Base-by-base conservation (phyloP, 768 basidiomycete genomes). In the Termitomyces sp. region DNA sequence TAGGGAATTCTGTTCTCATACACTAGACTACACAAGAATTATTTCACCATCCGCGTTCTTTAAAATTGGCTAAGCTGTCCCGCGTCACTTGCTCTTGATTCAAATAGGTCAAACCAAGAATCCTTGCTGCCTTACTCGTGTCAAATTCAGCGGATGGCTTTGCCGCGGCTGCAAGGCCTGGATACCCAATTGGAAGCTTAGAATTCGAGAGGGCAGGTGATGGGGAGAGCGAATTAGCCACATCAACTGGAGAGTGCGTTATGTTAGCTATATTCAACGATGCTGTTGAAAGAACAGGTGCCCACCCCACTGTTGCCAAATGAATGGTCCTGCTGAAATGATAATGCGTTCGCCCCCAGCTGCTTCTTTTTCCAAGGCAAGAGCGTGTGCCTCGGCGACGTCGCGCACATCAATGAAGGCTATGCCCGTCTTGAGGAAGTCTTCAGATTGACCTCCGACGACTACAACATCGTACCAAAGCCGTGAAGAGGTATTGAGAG, bases 291-390 rank as follows among this genome's bases (percentile, higher is more conserved):
- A 10, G 52, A 28, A 28, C 12, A 57, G 28, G 28, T 10, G 7
- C 69, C 56, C 59, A 68, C 69, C 35, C 69, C 69, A 71, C n/a
- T 71, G 68, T 53, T 71, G 68, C 70, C 70, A 71, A 13, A 67
- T 61, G 50, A 52, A 69, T 2, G 64, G 56, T 7, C 63, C 74
- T 1, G 64, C 71, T 35, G 69, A 68, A 50, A 80, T 56, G 62
- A 86, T 76, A 66, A 85, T 79, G 38, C 85, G 72, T 57, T 85
- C 74, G 1, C 80, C 80, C 7, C 77, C 76, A 0, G 85, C 85
- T 4, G 72, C 76, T 12, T 74, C 71, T 44, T 73, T 76, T 55
- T 75, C 74, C 14, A 86, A 70, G 14, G 82, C 82, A 7, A 70
- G 70, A 3, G 72, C 71, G 59, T 87, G 84, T 3, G 79, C 83